phyloP scores from a whole-genome alignment of 169 alveolate species.

The Plasmodium knowlesi region DNA sequence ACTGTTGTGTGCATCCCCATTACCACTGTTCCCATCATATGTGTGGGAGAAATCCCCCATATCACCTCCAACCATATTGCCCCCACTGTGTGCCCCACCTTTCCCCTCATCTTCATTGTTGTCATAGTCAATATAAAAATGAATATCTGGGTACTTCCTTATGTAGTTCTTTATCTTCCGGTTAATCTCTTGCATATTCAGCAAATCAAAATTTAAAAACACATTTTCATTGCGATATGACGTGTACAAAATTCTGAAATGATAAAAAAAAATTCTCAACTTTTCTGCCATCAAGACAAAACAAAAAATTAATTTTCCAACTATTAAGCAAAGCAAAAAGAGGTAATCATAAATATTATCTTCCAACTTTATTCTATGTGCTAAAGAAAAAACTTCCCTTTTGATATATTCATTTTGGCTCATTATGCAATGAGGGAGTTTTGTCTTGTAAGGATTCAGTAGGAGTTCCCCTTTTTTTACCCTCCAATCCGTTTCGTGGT shows the following conservation, averaged over 20 bases:
- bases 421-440: slow-evolving; percentile 15
- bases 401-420: slow-evolving; percentile 37
- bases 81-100: background rate
- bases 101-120: slow-evolving; percentile 34
- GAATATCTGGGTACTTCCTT: slow-evolving; percentile 70
- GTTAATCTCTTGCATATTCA: slow-evolving; percentile 62
- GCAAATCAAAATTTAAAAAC: slow-evolving; percentile 69
- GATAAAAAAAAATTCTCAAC: slow-evolving; percentile 63
- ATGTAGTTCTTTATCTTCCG: slow-evolving; percentile 68
- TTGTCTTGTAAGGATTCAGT: slow-evolving; percentile 14
- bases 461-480: background rate
- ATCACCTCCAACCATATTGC: background rate
- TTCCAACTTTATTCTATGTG: slow-evolving; percentile 23
- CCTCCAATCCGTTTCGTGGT: background rate
- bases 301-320: slow-evolving; percentile 59
- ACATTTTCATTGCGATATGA: slow-evolving; percentile 13
- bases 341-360: slow-evolving; percentile 66
- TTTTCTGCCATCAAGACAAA: slow-evolving; percentile 70
- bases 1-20: background rate
- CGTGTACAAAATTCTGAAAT: slow-evolving; percentile 68
- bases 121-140: slow-evolving; percentile 65
- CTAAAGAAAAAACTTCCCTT: slow-evolving; percentile 18
- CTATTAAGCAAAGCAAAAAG: slow-evolving; percentile 50
- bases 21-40: background rate
- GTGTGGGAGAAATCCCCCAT: background rate